A percentile compares a stretch with the other conserved stretches of the same genome.
These are phyloP conservation scores for Aspergillus intermedius DNA, from an alignment of 2,329 filamentous ascomycete species.

Conservation along the genomic window DNA sequence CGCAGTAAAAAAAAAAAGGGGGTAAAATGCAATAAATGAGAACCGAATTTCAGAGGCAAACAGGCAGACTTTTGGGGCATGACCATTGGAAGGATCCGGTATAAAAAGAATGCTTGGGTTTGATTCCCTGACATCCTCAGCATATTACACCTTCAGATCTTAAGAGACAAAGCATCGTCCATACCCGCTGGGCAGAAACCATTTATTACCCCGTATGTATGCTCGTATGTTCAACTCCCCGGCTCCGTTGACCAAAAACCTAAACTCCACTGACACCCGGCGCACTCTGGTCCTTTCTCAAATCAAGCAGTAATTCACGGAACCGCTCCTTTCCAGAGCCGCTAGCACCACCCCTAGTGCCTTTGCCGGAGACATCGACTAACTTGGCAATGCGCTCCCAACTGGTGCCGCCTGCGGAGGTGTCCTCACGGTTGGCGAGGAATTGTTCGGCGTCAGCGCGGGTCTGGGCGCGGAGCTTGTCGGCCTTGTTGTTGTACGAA, in stretches of 20 bases:
- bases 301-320: slow-evolving; percentile 76
- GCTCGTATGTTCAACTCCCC: not conserved
- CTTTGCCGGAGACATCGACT: slow-evolving; percentile 95
- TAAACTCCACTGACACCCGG: slow-evolving; percentile 51
- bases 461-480: slow-evolving; percentile 84
- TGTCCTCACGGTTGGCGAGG: slow-evolving; percentile 80
- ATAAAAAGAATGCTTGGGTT: not conserved
- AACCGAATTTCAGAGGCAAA: slow-evolving; percentile 3
- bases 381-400: slow-evolving; percentile 98
- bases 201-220: not conserved
- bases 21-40: slow-evolving; percentile 6
- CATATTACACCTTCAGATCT: not conserved
- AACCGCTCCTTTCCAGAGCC: slow-evolving; percentile 95
- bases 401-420: slow-evolving; percentile 87
- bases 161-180: not conserved
- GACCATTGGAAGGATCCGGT: not conserved
- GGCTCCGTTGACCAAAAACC: slow-evolving; percentile 2
- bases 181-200: not conserved
- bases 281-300: slow-evolving; percentile 91
- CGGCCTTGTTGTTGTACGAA: slow-evolving; percentile 97
- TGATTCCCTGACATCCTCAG: not conserved
- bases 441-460: slow-evolving; percentile 91
- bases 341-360: slow-evolving; percentile 73
- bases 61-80: not conserved
- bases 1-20: slow-evolving; percentile 2